Percentiles rank a stretch among this genome's conserved stretches.
phyloP scores from a whole-genome alignment of 768 basidiomycete genomes.

The Boletus coccyginus region DNA sequence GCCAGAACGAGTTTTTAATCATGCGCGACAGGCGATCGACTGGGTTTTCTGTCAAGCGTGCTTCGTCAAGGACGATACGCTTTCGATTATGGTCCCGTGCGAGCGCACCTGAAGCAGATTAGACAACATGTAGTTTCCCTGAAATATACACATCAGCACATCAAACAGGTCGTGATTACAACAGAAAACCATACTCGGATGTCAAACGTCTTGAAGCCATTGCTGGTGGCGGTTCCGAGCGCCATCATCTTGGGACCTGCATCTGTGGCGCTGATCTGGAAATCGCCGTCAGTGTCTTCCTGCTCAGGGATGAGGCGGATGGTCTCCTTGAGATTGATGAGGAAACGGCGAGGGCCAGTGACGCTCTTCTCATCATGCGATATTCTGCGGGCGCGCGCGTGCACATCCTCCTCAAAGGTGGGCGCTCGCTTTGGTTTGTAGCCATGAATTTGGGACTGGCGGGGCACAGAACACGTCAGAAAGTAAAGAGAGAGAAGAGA shows the following conservation, averaged over 20 bases:
- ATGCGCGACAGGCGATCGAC: conserved; percentile 95
- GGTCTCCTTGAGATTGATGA: conserved; percentile 98
- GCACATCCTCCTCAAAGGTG: conserved; percentile 75
- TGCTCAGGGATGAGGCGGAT: conserved; percentile 95
- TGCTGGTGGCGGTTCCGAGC: conserved; percentile 93
- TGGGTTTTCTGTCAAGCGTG: conserved; percentile 95
- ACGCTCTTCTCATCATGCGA: conserved; percentile 91
- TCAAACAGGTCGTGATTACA: neutral
- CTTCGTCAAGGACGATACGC: conserved; percentile 97
- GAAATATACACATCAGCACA: conserved; percentile 13
- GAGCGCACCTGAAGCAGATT: conserved; percentile 96
- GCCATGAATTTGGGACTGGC: conserved; percentile 67
- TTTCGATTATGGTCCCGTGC: conserved; percentile 94
- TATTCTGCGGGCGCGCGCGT: conserved; percentile 71
- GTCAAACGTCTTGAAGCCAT: conserved; percentile 97
- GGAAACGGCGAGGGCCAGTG: conserved; percentile 79
- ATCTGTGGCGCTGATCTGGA: conserved; percentile 95
- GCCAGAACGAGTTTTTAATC: conserved; percentile 86
- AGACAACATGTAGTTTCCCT: conserved; percentile 99
- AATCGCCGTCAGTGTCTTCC: conserved; percentile 96
- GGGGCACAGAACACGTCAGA: conserved; percentile 17
- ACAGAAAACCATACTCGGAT: conserved; percentile 60
- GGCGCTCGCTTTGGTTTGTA: conserved; percentile 70
- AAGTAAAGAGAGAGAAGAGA: neutral
- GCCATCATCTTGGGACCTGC: conserved; percentile 96